Conservation (phyloP, 257 asterid genomes). For the Penstemon barbatus region DNA sequence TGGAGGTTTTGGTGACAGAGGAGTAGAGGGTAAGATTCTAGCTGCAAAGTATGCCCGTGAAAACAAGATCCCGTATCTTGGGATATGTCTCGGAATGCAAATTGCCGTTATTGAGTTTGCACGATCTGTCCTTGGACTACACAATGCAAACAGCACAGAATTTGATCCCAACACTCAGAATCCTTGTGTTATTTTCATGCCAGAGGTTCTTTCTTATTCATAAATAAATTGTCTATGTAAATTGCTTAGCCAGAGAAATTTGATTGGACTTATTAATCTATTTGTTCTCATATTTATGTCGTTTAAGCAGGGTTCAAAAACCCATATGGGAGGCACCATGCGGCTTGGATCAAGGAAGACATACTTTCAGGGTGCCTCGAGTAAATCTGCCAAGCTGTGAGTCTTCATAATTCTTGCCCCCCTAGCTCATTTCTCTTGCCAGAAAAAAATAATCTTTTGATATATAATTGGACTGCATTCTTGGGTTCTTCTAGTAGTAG, state of each 20-base stretch:
- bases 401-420: constrained; percentile 32
- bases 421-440: constrained; percentile 3
- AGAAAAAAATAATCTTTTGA: not conserved
- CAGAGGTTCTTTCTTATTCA: constrained; percentile 49
- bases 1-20: constrained; percentile 89
- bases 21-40: constrained; percentile 78
- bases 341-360: constrained; percentile 86
- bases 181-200: constrained; percentile 78
- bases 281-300: constrained; percentile 22
- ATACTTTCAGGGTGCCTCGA: constrained; percentile 46
- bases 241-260: constrained; percentile 7
- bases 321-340: constrained; percentile 91
- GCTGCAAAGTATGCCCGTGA: constrained; percentile 85
- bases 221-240: constrained; percentile 18
- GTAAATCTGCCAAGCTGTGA: constrained; percentile 60
- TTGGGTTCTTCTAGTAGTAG: not conserved
- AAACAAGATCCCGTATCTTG: constrained; percentile 66
- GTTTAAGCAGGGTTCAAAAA: constrained; percentile 62
- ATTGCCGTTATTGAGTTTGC: constrained; percentile 69
- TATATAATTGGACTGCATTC: constrained; percentile 10
- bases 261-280: not conserved
- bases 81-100: constrained; percentile 86
- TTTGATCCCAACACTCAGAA: constrained; percentile 54
- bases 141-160: constrained; percentile 73
- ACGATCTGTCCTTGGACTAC: constrained; percentile 63